Base-by-base conservation (phyloP, 139 green algal genomes). In the Marvania coccoides region DNA sequence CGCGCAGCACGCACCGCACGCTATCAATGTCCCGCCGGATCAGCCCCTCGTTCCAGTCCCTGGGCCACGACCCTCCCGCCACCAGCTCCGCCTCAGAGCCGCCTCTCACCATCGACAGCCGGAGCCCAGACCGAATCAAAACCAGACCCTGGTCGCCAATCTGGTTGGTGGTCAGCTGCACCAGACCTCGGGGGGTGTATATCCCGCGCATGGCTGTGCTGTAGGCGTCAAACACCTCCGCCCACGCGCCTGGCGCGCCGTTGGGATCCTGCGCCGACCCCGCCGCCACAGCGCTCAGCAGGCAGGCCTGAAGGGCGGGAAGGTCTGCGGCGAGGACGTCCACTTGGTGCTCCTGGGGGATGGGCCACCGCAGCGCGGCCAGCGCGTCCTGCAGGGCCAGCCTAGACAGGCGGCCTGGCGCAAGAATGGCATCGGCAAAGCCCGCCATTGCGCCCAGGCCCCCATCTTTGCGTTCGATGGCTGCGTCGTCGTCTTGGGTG, bases 391-490 rank as follows among this genome's bases (percentile, higher is more conserved):
- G 13, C 60, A 74, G 48, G 2, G 67, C 67, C 3, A 39, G 24
- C 7, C 67, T 54, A 2, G 60, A 74, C 29, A 74, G 42, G 13
- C 51, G 58, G n/a, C 67, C 67, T 1, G 67, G 67, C 2, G 42
- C 57, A n/a, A 68, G 14, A 10, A 74, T 39, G 0, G 24, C 58
- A 10, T 68, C 57, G 3, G 33, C 37, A 15, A 68, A 61, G 0
- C 48, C 57, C 3, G 48, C 30, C 5, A 19, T 51, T 19, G 42
- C 42, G 19, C 42, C 19, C 19, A 51, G n/a, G n/a, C n/a, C n/a
- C n/a, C n/a, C n/a, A n/a, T n/a, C n/a, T n/a, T n/a, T n/a, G n/a
- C n/a, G n/a, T n/a, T n/a, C n/a, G n/a, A n/a, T n/a, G n/a, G n/a
- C n/a, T n/a, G n/a, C n/a, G n/a, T n/a, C n/a, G n/a, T n/a, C n/a